Evolutionary conservation across 768 basidiomycete genomes (phyloP), one percentile per base, ranked within the genome.

Genomic region (Termitomyces sp.): DNA sequence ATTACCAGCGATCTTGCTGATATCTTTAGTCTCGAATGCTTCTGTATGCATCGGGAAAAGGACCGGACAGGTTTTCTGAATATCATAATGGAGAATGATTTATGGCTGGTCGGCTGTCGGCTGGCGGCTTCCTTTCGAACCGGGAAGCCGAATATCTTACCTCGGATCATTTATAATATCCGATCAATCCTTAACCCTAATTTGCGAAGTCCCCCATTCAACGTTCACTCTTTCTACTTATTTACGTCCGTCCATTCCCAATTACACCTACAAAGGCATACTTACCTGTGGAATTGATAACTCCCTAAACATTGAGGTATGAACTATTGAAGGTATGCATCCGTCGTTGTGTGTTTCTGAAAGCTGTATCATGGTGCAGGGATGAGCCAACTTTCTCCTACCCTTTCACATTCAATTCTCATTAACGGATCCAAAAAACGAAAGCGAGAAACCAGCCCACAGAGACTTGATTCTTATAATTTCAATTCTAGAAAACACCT

Each of bases 1-100:
- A 58, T 66, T 70, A 30, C 69, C 69, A 28, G 64, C 54, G 38
- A 72, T 61, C 32, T 60, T 56, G 24, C 60, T 62, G 49, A 63
- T 53, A 45, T 64, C 62, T 15, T 56, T 56, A 14, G 57, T 43
- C 41, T 60, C 56, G 37, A 51, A 8, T 43, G 47, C 32, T 38
- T 9, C 53, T 57, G 53, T 17, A 50, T 28, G 5, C 51, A 54
- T 45, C 11, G 51, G 22, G 41, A 34, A n/a, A 51, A 5, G 51
- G n/a, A 45, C 32, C 1, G 30, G 14, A 40, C 5, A 38, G 45
- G 22, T 28, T 24, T 26, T 12, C 40, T n/a, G n/a, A 17, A 24
- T 14, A 22, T 14, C 26, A 41, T 41, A 38, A 47, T 40, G 22
- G 32, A 11, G n/a, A 30, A n/a, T 45, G 38, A 53, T 55, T 56